phyloP scores from a whole-genome alignment of 2,329 filamentous ascomycete genomes.

The Diaporthe sp. region DNA sequence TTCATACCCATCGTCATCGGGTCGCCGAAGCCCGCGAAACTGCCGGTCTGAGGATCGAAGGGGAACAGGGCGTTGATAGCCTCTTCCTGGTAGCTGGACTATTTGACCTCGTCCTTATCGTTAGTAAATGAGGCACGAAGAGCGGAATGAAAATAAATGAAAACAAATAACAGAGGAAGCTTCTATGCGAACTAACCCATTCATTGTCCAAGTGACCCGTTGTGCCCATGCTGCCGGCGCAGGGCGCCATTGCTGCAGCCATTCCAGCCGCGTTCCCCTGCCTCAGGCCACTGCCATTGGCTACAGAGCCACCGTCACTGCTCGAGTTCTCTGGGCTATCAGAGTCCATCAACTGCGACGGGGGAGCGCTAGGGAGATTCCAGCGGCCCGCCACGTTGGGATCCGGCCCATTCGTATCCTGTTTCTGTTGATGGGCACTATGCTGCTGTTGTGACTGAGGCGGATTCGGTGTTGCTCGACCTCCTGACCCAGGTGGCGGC shows the following conservation, averaged over 20 bases:
- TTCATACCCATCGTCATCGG: slow-evolving; percentile 5
- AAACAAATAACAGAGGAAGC: no score
- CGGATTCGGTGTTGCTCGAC: neutral
- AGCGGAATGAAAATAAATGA: neutral
- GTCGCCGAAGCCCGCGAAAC: slow-evolving; percentile 35
- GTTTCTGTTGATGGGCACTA: slow-evolving; percentile 35
- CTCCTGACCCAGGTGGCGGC: neutral
- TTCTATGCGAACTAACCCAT: slow-evolving; percentile 24
- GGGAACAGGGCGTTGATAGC: slow-evolving; percentile 39
- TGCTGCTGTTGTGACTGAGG: slow-evolving; percentile 29
- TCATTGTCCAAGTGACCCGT: slow-evolving; percentile 8
- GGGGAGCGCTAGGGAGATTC: slow-evolving; percentile 46
- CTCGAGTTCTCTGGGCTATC: slow-evolving; percentile 54
- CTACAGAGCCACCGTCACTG: slow-evolving; percentile 52
- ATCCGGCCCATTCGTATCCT: slow-evolving; percentile 33
- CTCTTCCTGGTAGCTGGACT: slow-evolving; percentile 36
- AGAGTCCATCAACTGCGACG: slow-evolving; percentile 49
- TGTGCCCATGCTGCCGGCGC: neutral
- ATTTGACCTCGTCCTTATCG: neutral
- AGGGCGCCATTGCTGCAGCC: slow-evolving; percentile 2
- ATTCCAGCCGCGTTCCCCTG: neutral
- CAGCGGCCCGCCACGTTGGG: slow-evolving; percentile 60
- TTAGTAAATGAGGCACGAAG: neutral
- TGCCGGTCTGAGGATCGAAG: slow-evolving; percentile 41
- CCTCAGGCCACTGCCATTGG: slow-evolving; percentile 34